Evolutionary conservation across 1,284 basidiomycete genomes (phyloP), one percentile per base, ranked within the genome.

Genomic region (Wolfiporia cocos): DNA sequence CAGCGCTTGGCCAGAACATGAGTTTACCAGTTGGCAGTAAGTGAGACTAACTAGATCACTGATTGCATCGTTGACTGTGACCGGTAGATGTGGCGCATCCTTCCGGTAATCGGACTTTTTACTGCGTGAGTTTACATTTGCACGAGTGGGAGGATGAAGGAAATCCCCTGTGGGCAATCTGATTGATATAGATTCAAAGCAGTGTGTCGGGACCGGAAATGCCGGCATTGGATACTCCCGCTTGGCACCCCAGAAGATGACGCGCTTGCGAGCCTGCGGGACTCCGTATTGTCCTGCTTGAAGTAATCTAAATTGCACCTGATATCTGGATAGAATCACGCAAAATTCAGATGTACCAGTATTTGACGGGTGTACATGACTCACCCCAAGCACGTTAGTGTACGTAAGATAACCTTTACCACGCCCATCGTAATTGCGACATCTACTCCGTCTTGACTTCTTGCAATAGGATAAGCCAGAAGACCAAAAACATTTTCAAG

Each of bases 401-500:
- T 62, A 1, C 79, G 67, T 23, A 74, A 55, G 17, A 86, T 73
- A 45, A 84, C 76, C 52, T 86, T 86, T 15, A 81, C 69, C 24
- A 82, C 68, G 0, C 80, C 81, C 52, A 65, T 68, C 48, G 71
- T 60, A 21, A 86, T 67, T 0, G 64, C 68, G 10, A 62, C 67
- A 21, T 48, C 49, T 19, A 53, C 41, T 44, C 12, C 43, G 20
- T 2, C 55, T 57, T 4, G 43, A 42, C 37, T 58, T 50, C 6
- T 52, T 44, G 14, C 61, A 61, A 78, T 59, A 1, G 58, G 66
- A 49, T 72, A 69, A 32, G 59, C 56, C 0, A 84, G 51, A 17
- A 87, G 59, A 1, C 84, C 84, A 18, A 57, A 53, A 3, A 86
- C 83, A 57, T 86, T 86, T 57, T 87, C 84, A 20, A 87, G 64